Percentiles rank a stretch among this genome's conserved stretches.
Conservation (phyloP, 805 yeast genomes). For the Metschnikowia drakensbergensis region DNA sequence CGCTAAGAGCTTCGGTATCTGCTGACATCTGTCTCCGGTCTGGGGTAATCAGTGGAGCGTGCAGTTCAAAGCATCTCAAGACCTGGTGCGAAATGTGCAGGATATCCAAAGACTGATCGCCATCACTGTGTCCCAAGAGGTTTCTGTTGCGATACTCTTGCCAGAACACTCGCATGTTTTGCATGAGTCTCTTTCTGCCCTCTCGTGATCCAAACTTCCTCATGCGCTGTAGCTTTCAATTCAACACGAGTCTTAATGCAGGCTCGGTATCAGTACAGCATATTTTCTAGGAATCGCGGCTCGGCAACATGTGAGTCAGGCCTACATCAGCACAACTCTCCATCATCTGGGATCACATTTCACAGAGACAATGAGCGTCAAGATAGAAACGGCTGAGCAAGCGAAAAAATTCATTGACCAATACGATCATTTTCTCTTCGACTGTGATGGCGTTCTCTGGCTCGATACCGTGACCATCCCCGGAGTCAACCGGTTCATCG, state of each 20-base stretch:
- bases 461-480: slow-evolving; percentile 33
- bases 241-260: not conserved
- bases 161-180: no score
- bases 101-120: not conserved
- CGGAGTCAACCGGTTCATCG: slow-evolving; percentile 28
- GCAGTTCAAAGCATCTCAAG: not conserved
- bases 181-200: no score
- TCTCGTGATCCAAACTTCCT: not conserved
- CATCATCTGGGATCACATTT: not conserved
- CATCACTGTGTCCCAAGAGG: no score
- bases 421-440: slow-evolving; percentile 39
- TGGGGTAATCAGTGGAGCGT: not conserved
- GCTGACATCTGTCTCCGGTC: not conserved
- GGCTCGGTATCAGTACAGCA: not conserved
- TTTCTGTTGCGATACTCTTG: no score
- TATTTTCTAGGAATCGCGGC: not conserved
- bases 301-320: not conserved
- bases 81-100: slow-evolving; percentile 1
- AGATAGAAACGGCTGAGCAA: slow-evolving; percentile 10
- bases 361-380: not conserved
- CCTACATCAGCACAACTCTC: not conserved
- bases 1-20: not conserved
- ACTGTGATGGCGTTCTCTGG: slow-evolving; percentile 44
- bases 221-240: not conserved
- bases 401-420: slow-evolving; percentile 22